Base-by-base conservation (phyloP, 768 basidiomycete species). In the Tricholoma sp. region DNA sequence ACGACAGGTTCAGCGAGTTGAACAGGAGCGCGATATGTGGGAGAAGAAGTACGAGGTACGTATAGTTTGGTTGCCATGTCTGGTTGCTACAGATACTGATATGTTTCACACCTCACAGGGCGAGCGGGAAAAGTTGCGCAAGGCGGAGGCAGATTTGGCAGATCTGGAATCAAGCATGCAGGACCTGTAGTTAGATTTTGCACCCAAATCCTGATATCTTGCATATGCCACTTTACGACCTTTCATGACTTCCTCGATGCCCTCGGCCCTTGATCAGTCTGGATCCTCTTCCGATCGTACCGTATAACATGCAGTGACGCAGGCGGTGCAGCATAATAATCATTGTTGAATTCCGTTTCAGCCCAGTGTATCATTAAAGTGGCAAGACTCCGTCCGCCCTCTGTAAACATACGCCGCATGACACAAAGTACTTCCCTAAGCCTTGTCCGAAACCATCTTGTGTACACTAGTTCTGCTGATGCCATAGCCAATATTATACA, bases 11-110 rank as follows among this genome's bases (percentile, higher is more conserved):
- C 78, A 84, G 61, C 83, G 90, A 44, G 77, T 83, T 49, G 95
- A 98, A 70, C 85, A 90, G 67, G 97, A 99, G 72, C 86, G 95
- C 51, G 96, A 98, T 70, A 65, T 69, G 39, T 94, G 90, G 91
- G 95, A 97, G 83, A 83, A 87, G 80, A 98, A 96, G 75, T 90
- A 83, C 76, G 95, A 95, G 80, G 94, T 93, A 65, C 65, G 83
- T 73, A 15, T 29, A 31, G 31, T 31, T 33, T 13, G 7, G 4
- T 47, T 7, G 34, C 49, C 31, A 34, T 54, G 24, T 24, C 24
- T 24, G 32, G 17, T 33, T 31, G 13, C 48, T 50, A 18, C 29
- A n/a, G 28, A 54, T 41, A 57, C 57, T 50, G 50, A 56, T 11
- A 42, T 33, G 34, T 41, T 32, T 57, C 58, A 34, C 31, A 52